These are phyloP conservation scores for Tricholoma hemisulphureum DNA, from an alignment of 768 basidiomycete genomes.

Conservation along the genomic window DNA sequence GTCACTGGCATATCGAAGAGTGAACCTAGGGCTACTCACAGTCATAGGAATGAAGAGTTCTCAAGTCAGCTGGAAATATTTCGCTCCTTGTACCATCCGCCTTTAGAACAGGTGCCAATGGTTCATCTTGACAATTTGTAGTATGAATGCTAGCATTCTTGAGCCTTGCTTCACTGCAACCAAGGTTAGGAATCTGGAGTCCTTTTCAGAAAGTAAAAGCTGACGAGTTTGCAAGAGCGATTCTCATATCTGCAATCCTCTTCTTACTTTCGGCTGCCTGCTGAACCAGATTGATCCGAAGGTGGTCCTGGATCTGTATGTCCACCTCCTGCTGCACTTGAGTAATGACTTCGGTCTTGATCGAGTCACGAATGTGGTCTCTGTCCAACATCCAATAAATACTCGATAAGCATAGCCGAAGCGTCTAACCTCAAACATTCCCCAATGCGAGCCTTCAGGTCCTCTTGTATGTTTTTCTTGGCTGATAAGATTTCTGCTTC, in stretches of 20 bases:
- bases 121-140: conserved; percentile 42
- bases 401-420: not conserved
- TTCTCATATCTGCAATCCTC: conserved; percentile 42
- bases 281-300: conserved; percentile 46
- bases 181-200: not conserved
- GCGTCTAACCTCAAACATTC: conserved; percentile 33
- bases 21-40: conserved; percentile 34
- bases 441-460: conserved; percentile 19
- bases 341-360: conserved; percentile 38
- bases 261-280: conserved; percentile 44
- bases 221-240: conserved; percentile 54
- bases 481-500: conserved; percentile 26
- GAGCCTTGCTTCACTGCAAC: conserved; percentile 46
- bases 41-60: conserved; percentile 51
- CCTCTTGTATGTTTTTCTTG: conserved; percentile 24
- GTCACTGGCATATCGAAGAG: not conserved
- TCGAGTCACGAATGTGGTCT: conserved; percentile 33
- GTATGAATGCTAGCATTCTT: conserved; percentile 43
- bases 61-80: conserved; percentile 49
- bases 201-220: conserved; percentile 18
- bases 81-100: conserved; percentile 46
- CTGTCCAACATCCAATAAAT: conserved; percentile 4
- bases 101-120: conserved; percentile 46
- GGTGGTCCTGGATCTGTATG: conserved; percentile 44
- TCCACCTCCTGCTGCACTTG: conserved; percentile 49